phyloP scores from a whole-genome alignment of 192 early-diverging fungal genomes.

The Geranomyces variabilis region DNA sequence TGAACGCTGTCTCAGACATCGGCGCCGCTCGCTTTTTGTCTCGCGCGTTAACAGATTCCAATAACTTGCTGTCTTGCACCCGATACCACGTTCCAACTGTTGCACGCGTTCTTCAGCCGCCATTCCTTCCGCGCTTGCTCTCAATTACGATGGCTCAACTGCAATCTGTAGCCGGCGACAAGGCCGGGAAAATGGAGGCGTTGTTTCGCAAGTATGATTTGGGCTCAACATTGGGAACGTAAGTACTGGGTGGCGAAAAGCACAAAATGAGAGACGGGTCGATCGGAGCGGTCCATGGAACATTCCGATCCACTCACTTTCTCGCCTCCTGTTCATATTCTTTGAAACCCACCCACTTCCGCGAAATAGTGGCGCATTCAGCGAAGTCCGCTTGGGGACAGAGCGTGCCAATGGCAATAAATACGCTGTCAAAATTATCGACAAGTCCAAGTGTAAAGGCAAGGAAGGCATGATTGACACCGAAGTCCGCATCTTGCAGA shows the following conservation, averaged over 20 bases:
- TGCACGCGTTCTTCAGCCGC: too few species aligned
- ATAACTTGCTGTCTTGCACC: too few species aligned
- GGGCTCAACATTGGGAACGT: slow-evolving; percentile 49
- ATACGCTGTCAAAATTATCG: slow-evolving; percentile 87
- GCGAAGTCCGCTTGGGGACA: slow-evolving; percentile 72
- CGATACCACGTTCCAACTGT: too few species aligned
- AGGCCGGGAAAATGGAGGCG: slow-evolving; percentile 21
- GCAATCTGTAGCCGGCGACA: not conserved
- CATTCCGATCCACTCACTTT: too few species aligned
- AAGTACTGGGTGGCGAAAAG: slow-evolving; percentile 28
- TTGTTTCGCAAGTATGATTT: slow-evolving; percentile 50
- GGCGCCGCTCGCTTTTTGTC: too few species aligned
- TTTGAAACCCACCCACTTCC: not conserved
- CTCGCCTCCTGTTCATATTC: not conserved
- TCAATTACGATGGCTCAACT: not conserved
- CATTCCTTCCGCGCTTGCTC: too few species aligned
- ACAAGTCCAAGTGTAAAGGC: slow-evolving; percentile 71
- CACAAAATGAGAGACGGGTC: too few species aligned
- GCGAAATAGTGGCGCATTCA: slow-evolving; percentile 63
- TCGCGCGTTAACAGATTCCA: too few species aligned
- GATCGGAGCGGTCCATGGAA: too few species aligned
- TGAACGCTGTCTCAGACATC: too few species aligned
- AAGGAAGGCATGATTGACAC: slow-evolving; percentile 78
- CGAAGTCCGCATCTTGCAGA: slow-evolving; percentile 76
- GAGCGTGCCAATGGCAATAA: slow-evolving; percentile 66